Evolutionary conservation across 2,329 filamentous ascomycete genomes (phyloP).

Genomic region (Hypocreales sp.): DNA sequence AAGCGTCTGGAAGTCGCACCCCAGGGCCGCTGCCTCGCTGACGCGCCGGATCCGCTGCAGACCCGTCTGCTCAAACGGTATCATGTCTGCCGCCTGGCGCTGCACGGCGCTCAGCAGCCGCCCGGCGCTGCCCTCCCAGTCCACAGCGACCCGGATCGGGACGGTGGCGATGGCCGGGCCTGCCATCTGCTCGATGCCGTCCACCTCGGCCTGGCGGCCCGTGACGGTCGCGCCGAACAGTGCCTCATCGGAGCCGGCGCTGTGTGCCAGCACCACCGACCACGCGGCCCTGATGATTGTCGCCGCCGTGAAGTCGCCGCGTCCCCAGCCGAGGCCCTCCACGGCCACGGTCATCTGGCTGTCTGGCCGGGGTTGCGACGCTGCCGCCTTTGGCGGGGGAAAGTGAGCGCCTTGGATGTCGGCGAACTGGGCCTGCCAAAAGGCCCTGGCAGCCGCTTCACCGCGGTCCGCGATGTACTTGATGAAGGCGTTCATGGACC

Average conservation of each 20-base stretch:
- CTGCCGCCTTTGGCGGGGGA: constrained; percentile 1
- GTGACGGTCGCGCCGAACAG: constrained; percentile 11
- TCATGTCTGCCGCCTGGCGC: constrained; percentile 9
- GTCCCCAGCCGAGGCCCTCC: constrained; percentile 3
- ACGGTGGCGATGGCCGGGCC: constrained; percentile 15
- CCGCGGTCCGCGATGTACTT: constrained; percentile 21
- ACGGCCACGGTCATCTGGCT: constrained; percentile 1
- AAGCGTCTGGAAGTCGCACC: constrained; percentile 6
- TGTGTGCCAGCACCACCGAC: constrained; percentile 18
- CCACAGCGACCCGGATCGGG: constrained; percentile 5
- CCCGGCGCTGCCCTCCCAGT: constrained; percentile 1
- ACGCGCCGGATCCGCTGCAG: constrained; percentile 13
- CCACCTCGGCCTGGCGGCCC: constrained; percentile 11
- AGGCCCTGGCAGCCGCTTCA: constrained; percentile 11
- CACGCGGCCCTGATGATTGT: constrained; percentile 11
- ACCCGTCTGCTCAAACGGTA: constrained; percentile 12
- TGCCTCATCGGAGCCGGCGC: constrained; percentile 17
- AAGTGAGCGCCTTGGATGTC: constrained; percentile 6
- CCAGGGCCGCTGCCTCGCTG: constrained; percentile 1
- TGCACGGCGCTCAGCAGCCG: constrained; percentile 7
- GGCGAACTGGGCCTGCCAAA: constrained; percentile 24
- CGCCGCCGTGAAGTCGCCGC: constrained; percentile 6
- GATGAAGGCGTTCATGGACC: constrained; percentile 22
- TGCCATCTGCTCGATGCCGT: constrained; percentile 10
- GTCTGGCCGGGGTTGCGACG: constrained; percentile 3